phyloP scores from a whole-genome alignment of 495 filamentous ascomycete species.

The Xylaria grammica region DNA sequence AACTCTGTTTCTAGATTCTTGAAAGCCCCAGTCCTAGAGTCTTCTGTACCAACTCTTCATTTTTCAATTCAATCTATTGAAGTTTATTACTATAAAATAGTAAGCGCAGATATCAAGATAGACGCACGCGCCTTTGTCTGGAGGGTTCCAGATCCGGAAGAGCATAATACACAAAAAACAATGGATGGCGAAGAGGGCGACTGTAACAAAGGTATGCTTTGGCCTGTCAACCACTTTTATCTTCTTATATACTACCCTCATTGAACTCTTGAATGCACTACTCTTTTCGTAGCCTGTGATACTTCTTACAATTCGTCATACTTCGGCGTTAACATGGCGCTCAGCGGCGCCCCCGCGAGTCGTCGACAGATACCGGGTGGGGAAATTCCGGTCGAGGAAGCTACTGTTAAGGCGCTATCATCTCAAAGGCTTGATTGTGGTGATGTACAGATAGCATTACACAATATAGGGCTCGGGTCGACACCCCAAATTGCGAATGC shows the following conservation, averaged over 20 bases:
- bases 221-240: neutral
- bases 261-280: neutral
- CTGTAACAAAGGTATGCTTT: neutral
- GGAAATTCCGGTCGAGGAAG: neutral
- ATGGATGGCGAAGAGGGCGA: neutral
- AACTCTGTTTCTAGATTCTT: too few relatives aligned
- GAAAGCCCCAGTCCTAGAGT: too few relatives aligned
- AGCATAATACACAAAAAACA: neutral
- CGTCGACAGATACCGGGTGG: neutral
- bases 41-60: too few relatives aligned
- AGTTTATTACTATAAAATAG: too few relatives aligned
- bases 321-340: neutral
- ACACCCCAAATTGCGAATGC: neutral
- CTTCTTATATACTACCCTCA: neutral
- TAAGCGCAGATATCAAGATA: neutral
- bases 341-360: neutral
- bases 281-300: neutral
- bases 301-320: neutral
- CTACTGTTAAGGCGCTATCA: neutral
- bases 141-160: neutral
- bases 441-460: neutral
- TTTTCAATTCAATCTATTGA: too few relatives aligned
- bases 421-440: neutral
- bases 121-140: neutral
- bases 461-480: neutral